These are phyloP conservation scores for Vachellia pachyceras DNA, from an alignment of 306 rosid species.

Conservation along the genomic window DNA sequence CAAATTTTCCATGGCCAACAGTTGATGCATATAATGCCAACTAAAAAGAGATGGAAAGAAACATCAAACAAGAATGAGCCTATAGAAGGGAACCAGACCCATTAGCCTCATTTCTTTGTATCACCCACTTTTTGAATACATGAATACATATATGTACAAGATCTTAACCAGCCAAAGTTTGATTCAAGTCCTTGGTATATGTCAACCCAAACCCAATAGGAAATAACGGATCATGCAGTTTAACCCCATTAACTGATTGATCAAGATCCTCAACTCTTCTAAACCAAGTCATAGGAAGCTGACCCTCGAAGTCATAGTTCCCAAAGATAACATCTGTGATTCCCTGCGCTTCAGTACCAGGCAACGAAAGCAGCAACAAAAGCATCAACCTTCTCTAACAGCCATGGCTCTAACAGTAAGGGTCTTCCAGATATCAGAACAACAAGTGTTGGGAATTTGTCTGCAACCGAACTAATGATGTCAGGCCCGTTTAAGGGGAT, in stretches of 20 bases:
- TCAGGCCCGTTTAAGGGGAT: slow-evolving; percentile 67
- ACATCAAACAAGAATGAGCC: not conserved
- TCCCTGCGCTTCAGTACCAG: slow-evolving; percentile 86
- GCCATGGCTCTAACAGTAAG: slow-evolving; percentile 62
- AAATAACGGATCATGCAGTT: slow-evolving; percentile 62
- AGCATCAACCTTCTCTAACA: slow-evolving; percentile 67
- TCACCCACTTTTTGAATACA: not conserved
- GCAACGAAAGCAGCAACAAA: slow-evolving; percentile 94
- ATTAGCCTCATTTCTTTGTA: not conserved
- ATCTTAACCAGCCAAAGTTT: not conserved
- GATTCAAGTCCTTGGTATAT: slow-evolving; percentile 21
- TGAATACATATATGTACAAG: not conserved
- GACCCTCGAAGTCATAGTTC: slow-evolving; percentile 70
- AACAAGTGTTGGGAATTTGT: slow-evolving; percentile 72
- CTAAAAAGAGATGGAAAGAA: not conserved
- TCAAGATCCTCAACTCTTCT: slow-evolving; percentile 56
- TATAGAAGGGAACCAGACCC: not conserved
- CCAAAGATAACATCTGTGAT: slow-evolving; percentile 85
- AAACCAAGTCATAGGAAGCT: slow-evolving; percentile 84
- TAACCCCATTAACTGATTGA: slow-evolving; percentile 45
- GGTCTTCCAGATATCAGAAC: slow-evolving; percentile 89
- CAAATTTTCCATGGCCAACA: not conserved
- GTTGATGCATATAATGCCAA: too few relatives aligned
- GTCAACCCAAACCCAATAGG: slow-evolving; percentile 74
- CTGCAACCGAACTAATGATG: slow-evolving; percentile 62